phyloP scores from a whole-genome alignment of 164 flowering plant genomes.

The Litsea cubeba region DNA sequence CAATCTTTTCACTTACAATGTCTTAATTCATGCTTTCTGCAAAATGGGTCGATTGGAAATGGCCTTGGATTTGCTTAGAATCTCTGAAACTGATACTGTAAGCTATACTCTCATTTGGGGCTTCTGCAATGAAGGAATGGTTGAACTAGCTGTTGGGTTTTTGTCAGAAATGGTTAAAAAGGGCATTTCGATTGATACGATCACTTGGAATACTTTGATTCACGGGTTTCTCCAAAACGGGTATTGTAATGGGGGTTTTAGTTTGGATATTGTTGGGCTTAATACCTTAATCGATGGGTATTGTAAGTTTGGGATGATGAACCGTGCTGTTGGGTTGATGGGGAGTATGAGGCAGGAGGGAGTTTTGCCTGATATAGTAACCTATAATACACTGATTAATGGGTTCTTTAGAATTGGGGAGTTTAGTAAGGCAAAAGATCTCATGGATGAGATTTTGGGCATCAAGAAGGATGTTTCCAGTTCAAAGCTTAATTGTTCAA shows the following conservation, averaged over 20 bases:
- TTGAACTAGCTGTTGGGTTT: slow-evolving; percentile 47
- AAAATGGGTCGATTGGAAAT: slow-evolving; percentile 54
- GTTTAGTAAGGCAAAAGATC: slow-evolving; percentile 44
- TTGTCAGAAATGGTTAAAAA: slow-evolving; percentile 72
- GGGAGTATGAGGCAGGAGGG: slow-evolving; percentile 45
- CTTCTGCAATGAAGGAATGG: slow-evolving; percentile 46
- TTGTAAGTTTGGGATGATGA: slow-evolving; percentile 43
- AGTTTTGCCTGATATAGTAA: slow-evolving; percentile 47
- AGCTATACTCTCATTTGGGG: slow-evolving; percentile 80
- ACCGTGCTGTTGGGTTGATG: slow-evolving; percentile 33
- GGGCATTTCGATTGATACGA: slow-evolving; percentile 41
- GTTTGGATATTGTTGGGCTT: slow-evolving; percentile 42
- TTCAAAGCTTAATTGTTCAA: slow-evolving; percentile 3
- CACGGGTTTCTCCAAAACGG: slow-evolving; percentile 63
- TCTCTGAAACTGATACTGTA: slow-evolving; percentile 38
- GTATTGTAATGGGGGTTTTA: slow-evolving; percentile 31
- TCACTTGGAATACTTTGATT: slow-evolving; percentile 60
- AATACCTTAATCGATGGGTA: slow-evolving; percentile 65
- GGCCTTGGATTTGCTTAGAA: slow-evolving; percentile 49
- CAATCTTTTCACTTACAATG: slow-evolving; percentile 47
- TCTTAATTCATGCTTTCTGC: slow-evolving; percentile 64
- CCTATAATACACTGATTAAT: slow-evolving; percentile 62
- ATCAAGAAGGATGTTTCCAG: slow-evolving; percentile 1
- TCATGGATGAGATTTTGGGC: slow-evolving; percentile 43
- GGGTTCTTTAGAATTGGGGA: slow-evolving; percentile 61